Percentiles rank a stretch among this genome's conserved stretches.
Conservation (phyloP, 352 stramenopile genomes). For the Thalassiosira exigua region DNA sequence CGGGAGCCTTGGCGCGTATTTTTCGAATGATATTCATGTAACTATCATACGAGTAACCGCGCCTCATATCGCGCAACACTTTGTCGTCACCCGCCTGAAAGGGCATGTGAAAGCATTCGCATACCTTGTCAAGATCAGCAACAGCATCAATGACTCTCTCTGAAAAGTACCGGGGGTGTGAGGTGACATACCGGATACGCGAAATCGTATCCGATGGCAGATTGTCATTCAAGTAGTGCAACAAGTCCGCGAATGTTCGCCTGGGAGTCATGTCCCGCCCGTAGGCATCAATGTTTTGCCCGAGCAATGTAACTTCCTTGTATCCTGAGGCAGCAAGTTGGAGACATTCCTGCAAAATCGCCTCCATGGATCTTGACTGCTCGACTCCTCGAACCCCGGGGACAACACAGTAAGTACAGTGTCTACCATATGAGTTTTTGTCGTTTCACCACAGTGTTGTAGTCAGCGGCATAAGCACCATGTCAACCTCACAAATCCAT, state of each 20-base stretch:
- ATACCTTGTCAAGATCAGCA: slow-evolving; percentile 80
- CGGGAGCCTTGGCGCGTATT: slow-evolving; percentile 75
- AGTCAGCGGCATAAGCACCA: too few relatives aligned
- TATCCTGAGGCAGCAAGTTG: slow-evolving; percentile 80
- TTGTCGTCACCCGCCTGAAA: slow-evolving; percentile 86
- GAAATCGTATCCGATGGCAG: slow-evolving; percentile 73
- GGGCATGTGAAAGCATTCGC: slow-evolving; percentile 87
- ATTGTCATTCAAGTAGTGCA: slow-evolving; percentile 76
- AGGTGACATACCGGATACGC: slow-evolving; percentile 87
- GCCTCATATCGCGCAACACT: slow-evolving; percentile 86
- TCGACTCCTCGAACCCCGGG: slow-evolving; percentile 86
- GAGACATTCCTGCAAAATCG: slow-evolving; percentile 83
- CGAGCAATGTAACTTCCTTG: slow-evolving; percentile 88
- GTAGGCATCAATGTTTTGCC: slow-evolving; percentile 90
- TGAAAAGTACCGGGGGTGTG: slow-evolving; percentile 88
- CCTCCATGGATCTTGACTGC: slow-evolving; percentile 80
- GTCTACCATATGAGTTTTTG: too few relatives aligned
- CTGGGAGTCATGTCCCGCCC: slow-evolving; percentile 88
- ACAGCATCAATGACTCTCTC: slow-evolving; percentile 87
- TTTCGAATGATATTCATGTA: slow-evolving; percentile 87
- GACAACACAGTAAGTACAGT: slow-evolving; percentile 90
- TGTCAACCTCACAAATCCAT: too few relatives aligned
- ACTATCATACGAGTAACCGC: slow-evolving; percentile 86
- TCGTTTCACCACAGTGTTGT: too few relatives aligned
- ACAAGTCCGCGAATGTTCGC: slow-evolving; percentile 87